Conservation (phyloP, 768 basidiomycete genomes). For the Xerocomellus chrysenteron region DNA sequence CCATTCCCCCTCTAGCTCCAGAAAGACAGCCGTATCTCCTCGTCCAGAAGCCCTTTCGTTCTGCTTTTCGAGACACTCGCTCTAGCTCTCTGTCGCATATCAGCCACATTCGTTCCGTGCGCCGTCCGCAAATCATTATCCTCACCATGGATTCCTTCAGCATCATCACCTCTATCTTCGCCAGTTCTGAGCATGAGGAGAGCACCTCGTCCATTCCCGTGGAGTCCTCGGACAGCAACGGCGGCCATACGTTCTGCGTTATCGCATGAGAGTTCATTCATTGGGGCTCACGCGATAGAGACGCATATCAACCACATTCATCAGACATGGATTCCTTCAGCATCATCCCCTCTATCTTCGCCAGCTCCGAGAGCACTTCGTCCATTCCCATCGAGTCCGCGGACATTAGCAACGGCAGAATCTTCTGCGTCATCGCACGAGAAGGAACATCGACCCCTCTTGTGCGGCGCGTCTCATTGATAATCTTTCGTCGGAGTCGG, state of each 20-base stretch:
- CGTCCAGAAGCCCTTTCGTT: background rate
- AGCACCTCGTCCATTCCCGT: constrained; percentile 13
- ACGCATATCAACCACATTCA: background rate
- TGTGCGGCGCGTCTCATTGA: too few species aligned
- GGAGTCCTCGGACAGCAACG: constrained; percentile 2
- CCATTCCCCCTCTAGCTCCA: constrained; percentile 1
- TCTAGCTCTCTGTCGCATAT: background rate
- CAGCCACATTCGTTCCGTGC: background rate
- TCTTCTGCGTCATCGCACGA: constrained; percentile 24
- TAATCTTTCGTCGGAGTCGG: too few species aligned
- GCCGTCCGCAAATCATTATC: background rate
- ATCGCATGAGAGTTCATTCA: constrained; percentile 13
- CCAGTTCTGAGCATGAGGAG: constrained; percentile 5
- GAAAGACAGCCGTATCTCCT: background rate
- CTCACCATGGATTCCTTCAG: constrained; percentile 23
- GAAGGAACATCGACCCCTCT: background rate
- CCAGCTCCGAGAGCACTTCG: background rate
- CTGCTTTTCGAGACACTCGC: background rate
- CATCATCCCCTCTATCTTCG: constrained; percentile 15
- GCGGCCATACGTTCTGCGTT: constrained; percentile 14
- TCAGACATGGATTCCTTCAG: constrained; percentile 25
- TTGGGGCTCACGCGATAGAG: background rate
- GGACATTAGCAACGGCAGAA: background rate
- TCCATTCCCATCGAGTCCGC: constrained; percentile 17
- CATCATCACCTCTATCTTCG: constrained; percentile 15